Base-by-base conservation (phyloP, 768 basidiomycete genomes). In the Kwoniella dejecticola region DNA sequence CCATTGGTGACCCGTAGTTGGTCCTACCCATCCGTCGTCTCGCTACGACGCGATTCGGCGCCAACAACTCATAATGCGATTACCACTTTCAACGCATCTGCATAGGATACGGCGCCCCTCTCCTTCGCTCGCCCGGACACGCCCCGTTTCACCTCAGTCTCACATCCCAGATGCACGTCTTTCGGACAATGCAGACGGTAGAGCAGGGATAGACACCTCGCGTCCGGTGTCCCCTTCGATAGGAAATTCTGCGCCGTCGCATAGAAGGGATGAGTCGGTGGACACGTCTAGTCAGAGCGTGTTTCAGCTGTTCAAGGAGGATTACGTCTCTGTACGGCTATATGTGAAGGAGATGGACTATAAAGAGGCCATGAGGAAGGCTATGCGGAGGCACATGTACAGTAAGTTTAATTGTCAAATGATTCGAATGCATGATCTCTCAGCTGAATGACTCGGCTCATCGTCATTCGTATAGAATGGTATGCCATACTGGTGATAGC, bases 401-500 rank as follows among this genome's bases (percentile, higher is more conserved):
- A 72, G 71, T 72, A 61, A 72, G 71, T 67, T 23, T 13, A 36
- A 46, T 31, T 15, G 41, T 4, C 29, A 17, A 11, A 41, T 8
- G 29, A 12, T 7, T 30, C 17, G 27, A 33, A 7, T 17, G 53
- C n/a, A n/a, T n/a, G 23, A 7, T 26, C 5, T 42, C 7, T 56
- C 27, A 12, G 30, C 17, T 31, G 27, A 30, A 50, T 33, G 27
- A 23, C 24, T 33, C 44, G 19, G 36, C 8, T n/a, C n/a, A n/a
- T n/a, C n/a, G n/a, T 15, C 15, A 36, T 36, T 23, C 29, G 1
- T 19, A 8, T 65, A 75, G 73, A 77, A 54, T 77, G 75, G 75
- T 77, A 77, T 41, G 61, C 63, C 4, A 65, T 77, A 13, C 48
- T 69, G 12, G 50, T 69, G 19, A 57, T 77, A 41, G 60, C 63